Evolutionary conservation across 148 eudicot species (phyloP), one percentile per base, ranked within the genome.

Genomic region (Oxyria digyna): DNA sequence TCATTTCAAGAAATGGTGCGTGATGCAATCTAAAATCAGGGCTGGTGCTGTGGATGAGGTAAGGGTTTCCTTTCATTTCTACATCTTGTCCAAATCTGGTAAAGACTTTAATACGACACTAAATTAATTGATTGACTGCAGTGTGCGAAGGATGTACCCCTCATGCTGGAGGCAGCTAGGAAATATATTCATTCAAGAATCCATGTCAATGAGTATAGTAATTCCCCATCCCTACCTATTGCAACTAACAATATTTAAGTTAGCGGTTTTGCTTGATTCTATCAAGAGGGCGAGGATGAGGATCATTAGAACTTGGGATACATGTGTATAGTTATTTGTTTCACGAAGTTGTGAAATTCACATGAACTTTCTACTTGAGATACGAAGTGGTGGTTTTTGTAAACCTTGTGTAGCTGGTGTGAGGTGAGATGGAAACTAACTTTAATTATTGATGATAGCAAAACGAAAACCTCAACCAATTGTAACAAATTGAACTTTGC

Each of bases 1-100:
- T 69, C 96, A 89, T 77, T 92, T 92, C 66, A 89, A 92, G 84
- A 92, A 92, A 74, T 92, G 98, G 98, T 92, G 96, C 70, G 74
- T 92, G 77, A 92, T 92, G 98, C 94, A 89, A 76, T 92, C 98
- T 26, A 92, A 89, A 72, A 89, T 92, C 8, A 89, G 79, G 72
- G 76, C 91, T 11, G 85, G 98, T 67, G 94, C 98, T n/a, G 64
- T 87, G 41, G 82, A 81, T 14, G 98, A 89, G 94, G 98, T 92
- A 82, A 33, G 72, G 50, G 45, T n/a, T 35, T 8, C 21, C 18
- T 38, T 31, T 59, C 65, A 29, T 29, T n/a, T 14, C n/a, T 14
- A 50, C 13, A 57, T 4, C 48, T 8, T 17, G 31, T 69, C 41
- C 64, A 57, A n/a, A 8, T 46, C 31, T 41, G 3, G n/a, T 10